A percentile compares a stretch with the other conserved stretches of the same genome.
phyloP scores from a whole-genome alignment of 2,329 filamentous ascomycete genomes.

The Plectosphaerella sp. region DNA sequence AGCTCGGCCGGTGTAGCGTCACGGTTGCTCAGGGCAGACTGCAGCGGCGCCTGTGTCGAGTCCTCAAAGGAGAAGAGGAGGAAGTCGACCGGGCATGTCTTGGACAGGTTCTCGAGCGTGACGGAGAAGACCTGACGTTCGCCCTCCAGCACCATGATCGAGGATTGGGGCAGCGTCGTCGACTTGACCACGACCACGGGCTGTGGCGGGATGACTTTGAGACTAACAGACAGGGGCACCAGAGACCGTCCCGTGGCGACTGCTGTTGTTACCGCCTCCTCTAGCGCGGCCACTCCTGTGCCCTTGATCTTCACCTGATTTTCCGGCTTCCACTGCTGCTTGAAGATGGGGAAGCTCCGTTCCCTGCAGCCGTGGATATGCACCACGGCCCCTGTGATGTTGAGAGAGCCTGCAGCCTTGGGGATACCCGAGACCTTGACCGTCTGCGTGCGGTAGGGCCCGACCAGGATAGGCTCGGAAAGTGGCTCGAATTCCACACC shows the following conservation, averaged over 20 bases:
- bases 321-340: conserved; percentile 68
- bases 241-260: conserved; percentile 32
- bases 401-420: conserved; percentile 61
- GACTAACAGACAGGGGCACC: conserved; percentile 48
- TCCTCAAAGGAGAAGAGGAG: conserved; percentile 86
- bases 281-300: conserved; percentile 60
- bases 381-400: conserved; percentile 72
- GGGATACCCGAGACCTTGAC: conserved; percentile 68
- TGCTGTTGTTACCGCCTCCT: conserved; percentile 34
- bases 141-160: conserved; percentile 89
- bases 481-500: conserved; percentile 68
- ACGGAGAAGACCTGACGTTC: conserved; percentile 75
- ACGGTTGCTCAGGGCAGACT: conserved; percentile 69
- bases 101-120: conserved; percentile 73
- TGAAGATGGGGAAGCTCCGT: conserved; percentile 79
- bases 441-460: conserved; percentile 78
- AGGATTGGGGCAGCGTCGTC: conserved; percentile 75
- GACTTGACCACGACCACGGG: conserved; percentile 73
- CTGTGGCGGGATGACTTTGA: conserved; percentile 76
- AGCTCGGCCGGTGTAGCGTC: conserved; percentile 74
- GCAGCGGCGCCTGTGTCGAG: conserved; percentile 74
- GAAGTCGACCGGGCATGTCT: conserved; percentile 70
- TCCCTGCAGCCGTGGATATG: conserved; percentile 79
- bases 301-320: conserved; percentile 71
- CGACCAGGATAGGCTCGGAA: conserved; percentile 63